Evolutionary conservation across 805 yeast genomes (phyloP), one percentile per base, ranked within the genome.

Genomic region (Yamadazyma olivae): DNA sequence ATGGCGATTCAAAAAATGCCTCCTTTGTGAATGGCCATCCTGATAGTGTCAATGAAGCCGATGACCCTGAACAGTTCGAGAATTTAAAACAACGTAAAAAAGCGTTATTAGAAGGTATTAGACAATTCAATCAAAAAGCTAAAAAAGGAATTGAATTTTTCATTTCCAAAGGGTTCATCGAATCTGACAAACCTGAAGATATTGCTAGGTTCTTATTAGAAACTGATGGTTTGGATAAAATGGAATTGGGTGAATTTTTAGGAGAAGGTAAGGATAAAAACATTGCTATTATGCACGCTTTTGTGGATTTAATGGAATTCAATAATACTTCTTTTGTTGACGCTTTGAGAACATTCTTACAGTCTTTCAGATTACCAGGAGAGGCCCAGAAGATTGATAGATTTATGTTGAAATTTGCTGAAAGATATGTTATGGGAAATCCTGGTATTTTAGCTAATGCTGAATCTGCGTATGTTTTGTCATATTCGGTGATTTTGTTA

Each of bases 371-470:
- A 57, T 72, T 93, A 41, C 99, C 99, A 2, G 99, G 99, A 33
- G 99, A 93, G 63, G 90, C 96, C 4, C 99, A 93, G 64, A 91
- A 93, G 54, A 91, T 93, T 55, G 99, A 93, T 68, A 75, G 99
- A 49, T 88, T 81, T 55, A 87, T 95, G 96, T 75, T 93, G 56
- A 91, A 93, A 54, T 95, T 95, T 67, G 99, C 99, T 4, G 95
- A 88, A 59, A 74, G 95, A 47, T 93, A 81, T 54, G 81, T 81
- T 16, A 80, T 84, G 45, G 96, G 91, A 43, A 93, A 93, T 54
- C 96, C 96, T 7, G 70, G 70, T n/a, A 72, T 81, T 0, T 91
- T 91, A 59, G 80, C 95, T 0, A 86, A 86, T 51, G 96, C 98
- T 3, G 98, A 89, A 52, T 80, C 96, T 0, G 95, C 96, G 0